A percentile compares a stretch with the other conserved stretches of the same genome.
Conservation (phyloP, 2,329 filamentous ascomycete species). For the Aspergillus brasiliensis region DNA sequence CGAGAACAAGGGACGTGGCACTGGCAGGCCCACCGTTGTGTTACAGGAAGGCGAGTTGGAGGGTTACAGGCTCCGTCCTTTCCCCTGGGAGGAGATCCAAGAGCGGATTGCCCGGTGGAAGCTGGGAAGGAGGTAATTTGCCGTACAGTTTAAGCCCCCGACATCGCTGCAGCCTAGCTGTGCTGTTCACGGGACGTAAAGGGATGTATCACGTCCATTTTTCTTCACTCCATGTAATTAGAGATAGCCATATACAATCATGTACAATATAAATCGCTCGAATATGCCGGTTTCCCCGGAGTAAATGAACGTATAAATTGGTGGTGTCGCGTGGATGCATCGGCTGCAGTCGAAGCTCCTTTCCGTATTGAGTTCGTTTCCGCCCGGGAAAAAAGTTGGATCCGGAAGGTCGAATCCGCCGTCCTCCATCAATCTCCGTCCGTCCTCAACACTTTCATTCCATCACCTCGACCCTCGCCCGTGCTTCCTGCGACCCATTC, state of each 20-base stretch:
- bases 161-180: neutral
- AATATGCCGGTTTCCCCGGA: neutral
- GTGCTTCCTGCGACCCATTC: constrained; percentile 3
- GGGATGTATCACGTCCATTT: neutral
- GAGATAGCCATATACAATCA: constrained; percentile 12
- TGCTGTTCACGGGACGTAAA: constrained; percentile 1
- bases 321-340: neutral
- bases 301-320: neutral
- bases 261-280: constrained; percentile 17
- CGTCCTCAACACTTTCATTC: constrained; percentile 11
- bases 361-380: constrained; percentile 33
- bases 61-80: constrained; percentile 65
- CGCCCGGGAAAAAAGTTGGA: constrained; percentile 44
- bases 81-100: constrained; percentile 89
- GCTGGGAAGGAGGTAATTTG: constrained; percentile 65
- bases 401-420: constrained; percentile 25
- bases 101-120: constrained; percentile 81
- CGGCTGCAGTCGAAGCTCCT: constrained; percentile 31
- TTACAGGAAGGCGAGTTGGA: constrained; percentile 84
- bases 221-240: constrained; percentile 26
- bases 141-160: neutral
- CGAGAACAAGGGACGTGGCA: constrained; percentile 73
- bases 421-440: constrained; percentile 29
- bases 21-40: constrained; percentile 89
- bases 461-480: constrained; percentile 10